phyloP scores from a whole-genome alignment of 257 asterid species.

The Solanum rostratum region DNA sequence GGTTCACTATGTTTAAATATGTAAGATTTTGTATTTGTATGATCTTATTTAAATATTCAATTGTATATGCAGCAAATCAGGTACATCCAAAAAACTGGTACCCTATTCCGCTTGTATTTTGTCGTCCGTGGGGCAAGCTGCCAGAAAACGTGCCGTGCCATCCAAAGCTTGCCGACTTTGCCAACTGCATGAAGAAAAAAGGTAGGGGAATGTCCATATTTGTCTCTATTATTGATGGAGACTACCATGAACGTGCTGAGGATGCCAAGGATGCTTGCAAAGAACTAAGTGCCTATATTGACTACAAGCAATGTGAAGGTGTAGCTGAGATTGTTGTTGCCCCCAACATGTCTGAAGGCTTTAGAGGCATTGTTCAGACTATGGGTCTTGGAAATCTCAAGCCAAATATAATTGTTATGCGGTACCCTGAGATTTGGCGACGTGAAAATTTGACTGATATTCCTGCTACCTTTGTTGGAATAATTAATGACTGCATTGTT shows the following conservation, averaged over 20 bases:
- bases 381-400: conserved; percentile 98
- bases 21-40: background rate
- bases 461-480: conserved; percentile 83
- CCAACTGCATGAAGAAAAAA: conserved; percentile 94
- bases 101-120: conserved; percentile 90
- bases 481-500: conserved; percentile 88
- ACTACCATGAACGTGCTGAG: conserved; percentile 84
- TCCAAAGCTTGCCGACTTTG: conserved; percentile 97
- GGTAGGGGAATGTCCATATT: conserved; percentile 98
- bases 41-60: background rate
- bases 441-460: conserved; percentile 77
- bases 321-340: conserved; percentile 97
- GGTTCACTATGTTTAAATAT: background rate
- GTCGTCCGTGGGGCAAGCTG: conserved; percentile 98
- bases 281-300: conserved; percentile 80
- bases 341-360: conserved; percentile 88
- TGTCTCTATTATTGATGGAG: conserved; percentile 90
- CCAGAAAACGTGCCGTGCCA: conserved; percentile 98
- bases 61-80: conserved; percentile 61
- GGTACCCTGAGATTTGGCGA: conserved; percentile 98
- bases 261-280: conserved; percentile 89
- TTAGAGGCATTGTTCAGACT: conserved; percentile 88
- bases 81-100: conserved; percentile 99
- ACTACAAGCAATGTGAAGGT: conserved; percentile 94
- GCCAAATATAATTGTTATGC: conserved; percentile 88